Evolutionary conservation across 768 basidiomycete genomes (phyloP).

Genomic region (Mycena alexandri): DNA sequence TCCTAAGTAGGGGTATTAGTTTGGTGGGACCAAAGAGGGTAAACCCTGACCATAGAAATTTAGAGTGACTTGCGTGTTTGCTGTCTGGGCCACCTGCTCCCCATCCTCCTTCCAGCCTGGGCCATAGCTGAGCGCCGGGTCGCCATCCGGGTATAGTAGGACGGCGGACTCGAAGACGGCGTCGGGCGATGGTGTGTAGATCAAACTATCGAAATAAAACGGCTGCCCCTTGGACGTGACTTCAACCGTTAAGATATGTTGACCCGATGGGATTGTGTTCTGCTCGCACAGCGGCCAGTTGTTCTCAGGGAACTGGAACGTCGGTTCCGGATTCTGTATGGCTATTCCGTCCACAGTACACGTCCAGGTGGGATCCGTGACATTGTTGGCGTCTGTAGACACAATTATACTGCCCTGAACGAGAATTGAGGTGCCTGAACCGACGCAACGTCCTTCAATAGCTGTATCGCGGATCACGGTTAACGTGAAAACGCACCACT

Average conservation of each 20-base stretch:
- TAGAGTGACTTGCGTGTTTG: not conserved
- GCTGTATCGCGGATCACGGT: not conserved
- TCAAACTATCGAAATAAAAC: constrained; percentile 47
- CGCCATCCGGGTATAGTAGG: constrained; percentile 6
- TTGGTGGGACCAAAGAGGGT: too few relatives aligned
- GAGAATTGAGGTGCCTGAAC: constrained; percentile 41
- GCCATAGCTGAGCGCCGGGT: constrained; percentile 28
- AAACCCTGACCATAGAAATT: constrained; percentile 6
- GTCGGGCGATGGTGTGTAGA: constrained; percentile 36
- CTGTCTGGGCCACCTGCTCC: not conserved
- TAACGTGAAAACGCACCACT: constrained; percentile 12
- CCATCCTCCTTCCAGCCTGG: constrained; percentile 36
- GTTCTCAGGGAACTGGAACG: constrained; percentile 43
- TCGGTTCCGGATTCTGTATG: constrained; percentile 30
- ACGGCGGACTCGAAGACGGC: constrained; percentile 7
- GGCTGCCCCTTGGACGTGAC: constrained; percentile 39
- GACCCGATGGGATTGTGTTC: constrained; percentile 37
- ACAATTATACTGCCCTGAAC: constrained; percentile 41
- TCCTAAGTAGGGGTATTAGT: not conserved
- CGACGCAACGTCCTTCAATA: not conserved
- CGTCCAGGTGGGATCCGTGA: constrained; percentile 37
- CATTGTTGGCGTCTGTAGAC: constrained; percentile 29
- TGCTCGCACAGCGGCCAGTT: constrained; percentile 47
- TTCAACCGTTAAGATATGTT: constrained; percentile 45
- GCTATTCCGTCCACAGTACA: constrained; percentile 47